Evolutionary conservation across 1,284 basidiomycete genomes (phyloP), one percentile per base, ranked within the genome.

Genomic region (Malassezia obtusa): DNA sequence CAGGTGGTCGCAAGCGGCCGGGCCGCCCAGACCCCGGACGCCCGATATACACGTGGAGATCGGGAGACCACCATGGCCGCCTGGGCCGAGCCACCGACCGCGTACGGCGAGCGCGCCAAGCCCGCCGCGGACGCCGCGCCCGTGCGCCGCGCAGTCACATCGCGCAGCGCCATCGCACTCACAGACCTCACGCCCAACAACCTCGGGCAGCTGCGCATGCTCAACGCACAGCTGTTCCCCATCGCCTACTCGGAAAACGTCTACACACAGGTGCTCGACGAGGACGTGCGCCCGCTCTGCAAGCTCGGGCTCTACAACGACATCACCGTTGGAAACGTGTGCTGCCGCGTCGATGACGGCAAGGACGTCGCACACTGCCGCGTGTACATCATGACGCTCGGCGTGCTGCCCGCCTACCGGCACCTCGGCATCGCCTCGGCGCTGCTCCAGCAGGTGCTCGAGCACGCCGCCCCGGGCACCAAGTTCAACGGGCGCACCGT

Each of bases 361-460:
- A 51, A 49, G 14, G 49, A 57, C 19, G 6, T 21, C 24, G 52
- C 59, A 30, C 50, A 39, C 2, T 69, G 65, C 17, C 67, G 65
- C 17, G 64, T 76, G 22, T 76, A 76, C 62, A 66, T 76, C 50
- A 75, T 75, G 75, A 76, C 74, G 2, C 64, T 76, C n/a, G 75
- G 75, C 17, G 73, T 76, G 3, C 62, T 76, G 4, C 65, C 69
- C 31, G 71, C 75, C 1, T 76, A 76, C 56, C 70, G 75, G n/a
- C 64, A 73, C 9, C 70, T 76, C 40, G 75, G 75, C 3, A 67
- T 76, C 47, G 75, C 73, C 11, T 64, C 63, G 1, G 60, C 68
- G 14, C 53, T 76, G 8, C 50, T 76, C 25, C 50, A 64, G 47
- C 65, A 75, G 35, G 63, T 75, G 14, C 57, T 76, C 21, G 55